Percentiles rank a stretch among this genome's conserved stretches.
phyloP scores from a whole-genome alignment of 2,329 filamentous ascomycete genomes.

The Colletotrichum magnum region DNA sequence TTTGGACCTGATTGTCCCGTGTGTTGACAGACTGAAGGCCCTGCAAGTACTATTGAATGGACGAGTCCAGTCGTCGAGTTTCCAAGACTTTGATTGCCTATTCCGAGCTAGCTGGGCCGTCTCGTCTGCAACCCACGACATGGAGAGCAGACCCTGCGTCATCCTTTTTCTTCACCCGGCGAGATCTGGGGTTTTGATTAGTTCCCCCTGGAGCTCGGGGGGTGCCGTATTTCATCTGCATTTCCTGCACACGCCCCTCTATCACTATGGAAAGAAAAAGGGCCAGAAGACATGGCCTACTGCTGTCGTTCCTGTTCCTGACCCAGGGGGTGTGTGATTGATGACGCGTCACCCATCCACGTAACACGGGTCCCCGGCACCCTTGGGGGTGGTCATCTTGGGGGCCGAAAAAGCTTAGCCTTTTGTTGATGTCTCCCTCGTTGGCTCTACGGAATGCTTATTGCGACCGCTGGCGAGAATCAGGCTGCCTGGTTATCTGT shows the following conservation, averaged over 20 bases:
- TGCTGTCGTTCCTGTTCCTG: background rate
- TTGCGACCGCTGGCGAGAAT: conserved; percentile 29
- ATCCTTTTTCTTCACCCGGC: background rate
- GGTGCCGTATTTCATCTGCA: background rate
- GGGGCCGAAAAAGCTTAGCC: conserved; percentile 33
- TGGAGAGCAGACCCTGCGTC: background rate
- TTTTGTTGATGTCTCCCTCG: background rate
- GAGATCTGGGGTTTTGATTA: background rate
- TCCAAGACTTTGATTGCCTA: conserved; percentile 6
- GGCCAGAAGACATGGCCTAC: conserved; percentile 6
- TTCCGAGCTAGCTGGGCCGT: background rate
- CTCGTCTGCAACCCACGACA: background rate
- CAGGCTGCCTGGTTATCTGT: conserved; percentile 27
- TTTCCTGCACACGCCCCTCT: background rate
- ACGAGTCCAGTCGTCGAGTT: no score
- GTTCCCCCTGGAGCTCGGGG: background rate
- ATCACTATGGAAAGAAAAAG: background rate
- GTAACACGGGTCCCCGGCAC: conserved; percentile 28
- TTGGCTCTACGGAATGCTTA: conserved; percentile 30
- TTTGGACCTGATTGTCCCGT: no score
- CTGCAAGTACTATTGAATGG: no score
- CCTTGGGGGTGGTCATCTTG: conserved; percentile 12
- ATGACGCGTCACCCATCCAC: conserved; percentile 33
- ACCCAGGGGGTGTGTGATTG: background rate
- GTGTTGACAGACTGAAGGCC: no score